These are phyloP conservation scores for Spergularia bocconei DNA, from an alignment of 148 eudicot species.

Conservation along the genomic window DNA sequence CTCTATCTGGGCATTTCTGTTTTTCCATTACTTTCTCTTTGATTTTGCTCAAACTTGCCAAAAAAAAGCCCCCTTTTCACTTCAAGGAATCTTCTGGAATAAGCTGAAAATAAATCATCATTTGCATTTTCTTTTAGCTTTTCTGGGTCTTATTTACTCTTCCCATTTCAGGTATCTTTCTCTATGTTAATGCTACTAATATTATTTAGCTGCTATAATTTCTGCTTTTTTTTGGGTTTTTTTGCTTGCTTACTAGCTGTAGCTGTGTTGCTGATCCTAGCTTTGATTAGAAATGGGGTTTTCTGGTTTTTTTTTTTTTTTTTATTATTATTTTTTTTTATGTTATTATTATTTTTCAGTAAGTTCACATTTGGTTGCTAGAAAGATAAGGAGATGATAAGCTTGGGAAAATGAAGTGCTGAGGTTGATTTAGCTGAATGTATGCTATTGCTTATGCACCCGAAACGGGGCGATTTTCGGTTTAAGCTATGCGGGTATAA, in stretches of 20 bases:
- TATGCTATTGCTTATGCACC: background rate
- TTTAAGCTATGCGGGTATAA: background rate
- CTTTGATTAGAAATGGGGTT: background rate
- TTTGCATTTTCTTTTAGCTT: conserved; percentile 17
- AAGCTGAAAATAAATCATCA: conserved; percentile 22
- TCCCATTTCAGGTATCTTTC: conserved; percentile 28
- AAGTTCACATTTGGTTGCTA: background rate
- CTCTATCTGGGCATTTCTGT: background rate
- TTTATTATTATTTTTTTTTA: too few species aligned
- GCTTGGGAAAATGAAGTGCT: conserved; percentile 13
- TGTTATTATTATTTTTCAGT: conserved; percentile 6
- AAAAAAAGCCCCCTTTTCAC: conserved; percentile 11
- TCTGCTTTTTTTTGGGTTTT: background rate
- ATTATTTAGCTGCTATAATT: background rate
- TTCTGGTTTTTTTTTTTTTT: too few species aligned
- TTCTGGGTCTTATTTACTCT: conserved; percentile 28
- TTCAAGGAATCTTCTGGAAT: conserved; percentile 33
- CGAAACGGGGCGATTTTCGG: conserved; percentile 1
- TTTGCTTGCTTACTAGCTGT: background rate
- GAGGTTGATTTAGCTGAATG: background rate
- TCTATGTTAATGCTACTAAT: conserved; percentile 18
- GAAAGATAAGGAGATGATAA: background rate
- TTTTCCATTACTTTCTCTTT: background rate
- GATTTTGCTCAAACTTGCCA: background rate
- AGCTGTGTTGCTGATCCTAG: background rate